Percentiles rank a stretch among this genome's conserved stretches.
These are phyloP conservation scores for Talaromyces sp. DNA, from an alignment of 2,329 filamentous ascomycete genomes.

Conservation along the genomic window DNA sequence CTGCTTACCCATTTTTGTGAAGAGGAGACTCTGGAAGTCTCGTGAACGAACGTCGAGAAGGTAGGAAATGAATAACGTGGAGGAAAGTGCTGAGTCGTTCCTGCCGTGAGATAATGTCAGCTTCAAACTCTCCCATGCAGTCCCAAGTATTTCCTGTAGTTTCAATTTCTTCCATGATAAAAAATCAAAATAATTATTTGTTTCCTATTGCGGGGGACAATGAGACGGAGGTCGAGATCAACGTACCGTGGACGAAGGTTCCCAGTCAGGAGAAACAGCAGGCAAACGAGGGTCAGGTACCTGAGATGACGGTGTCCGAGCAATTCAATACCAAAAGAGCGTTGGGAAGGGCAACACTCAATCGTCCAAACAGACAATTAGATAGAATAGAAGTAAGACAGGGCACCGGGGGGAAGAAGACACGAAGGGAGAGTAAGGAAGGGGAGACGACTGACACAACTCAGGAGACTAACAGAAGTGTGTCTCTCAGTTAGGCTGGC, in stretches of 20 bases:
- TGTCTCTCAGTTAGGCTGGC: background rate
- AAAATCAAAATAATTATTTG: background rate
- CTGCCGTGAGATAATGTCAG: background rate
- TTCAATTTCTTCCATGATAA: background rate
- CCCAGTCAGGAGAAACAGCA: conserved; percentile 16
- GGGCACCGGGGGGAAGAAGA: background rate
- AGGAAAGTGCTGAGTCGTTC: conserved; percentile 8
- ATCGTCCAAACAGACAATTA: conserved; percentile 11
- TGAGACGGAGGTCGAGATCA: background rate
- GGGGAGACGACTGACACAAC: conserved; percentile 3
- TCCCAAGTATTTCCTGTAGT: background rate
- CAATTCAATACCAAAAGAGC: conserved; percentile 4
- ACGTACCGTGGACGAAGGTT: conserved; percentile 15
- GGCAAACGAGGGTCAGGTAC: conserved; percentile 5
- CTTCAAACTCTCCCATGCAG: background rate
- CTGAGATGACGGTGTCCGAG: background rate
- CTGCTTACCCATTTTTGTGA: conserved; percentile 15
- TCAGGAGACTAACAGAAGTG: conserved; percentile 12
- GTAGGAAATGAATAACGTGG: conserved; percentile 1
- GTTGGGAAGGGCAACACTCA: conserved; percentile 7
- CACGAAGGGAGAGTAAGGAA: conserved; percentile 2
- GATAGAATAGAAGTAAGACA: conserved; percentile 2
- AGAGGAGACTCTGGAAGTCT: conserved; percentile 8
- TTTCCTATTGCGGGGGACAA: conserved; percentile 1
- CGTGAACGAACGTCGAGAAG: conserved; percentile 14